Conservation (phyloP, 2,329 filamentous ascomycete genomes). For the Ambrosiella cleistominuta region DNA sequence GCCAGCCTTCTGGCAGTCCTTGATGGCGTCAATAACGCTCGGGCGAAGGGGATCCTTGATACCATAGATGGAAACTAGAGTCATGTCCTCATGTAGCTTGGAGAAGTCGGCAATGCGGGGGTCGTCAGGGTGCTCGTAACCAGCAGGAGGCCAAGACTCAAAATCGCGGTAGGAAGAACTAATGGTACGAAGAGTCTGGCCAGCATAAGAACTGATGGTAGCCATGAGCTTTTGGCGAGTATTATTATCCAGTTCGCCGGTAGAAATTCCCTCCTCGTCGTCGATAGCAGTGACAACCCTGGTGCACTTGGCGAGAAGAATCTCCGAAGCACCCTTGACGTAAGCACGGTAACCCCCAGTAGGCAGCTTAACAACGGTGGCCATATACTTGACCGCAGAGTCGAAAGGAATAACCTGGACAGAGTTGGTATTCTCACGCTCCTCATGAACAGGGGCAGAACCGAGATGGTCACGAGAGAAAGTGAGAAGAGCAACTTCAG, state of each 20-base stretch:
- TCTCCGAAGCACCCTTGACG: conserved; percentile 38
- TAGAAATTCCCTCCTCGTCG: conserved; percentile 29
- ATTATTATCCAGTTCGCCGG: conserved; percentile 35
- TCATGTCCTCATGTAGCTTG: conserved; percentile 43
- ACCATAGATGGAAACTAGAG: conserved; percentile 51
- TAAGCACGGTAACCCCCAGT: conserved; percentile 26
- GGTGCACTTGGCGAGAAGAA: conserved; percentile 28
- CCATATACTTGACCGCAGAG: conserved; percentile 39
- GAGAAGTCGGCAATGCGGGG: conserved; percentile 36
- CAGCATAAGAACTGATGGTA: conserved; percentile 13
- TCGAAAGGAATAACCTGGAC: conserved; percentile 37
- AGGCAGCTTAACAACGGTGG: conserved; percentile 32
- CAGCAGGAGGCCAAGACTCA: conserved; percentile 53
- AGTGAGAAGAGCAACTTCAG: conserved; percentile 35
- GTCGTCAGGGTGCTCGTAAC: conserved; percentile 24
- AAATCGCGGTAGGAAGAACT: conserved; percentile 62
- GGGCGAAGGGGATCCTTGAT: conserved; percentile 53
- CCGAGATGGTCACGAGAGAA: conserved; percentile 33
- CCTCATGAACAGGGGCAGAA: conserved; percentile 28
- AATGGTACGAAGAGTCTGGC: conserved; percentile 48
- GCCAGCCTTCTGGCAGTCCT: conserved; percentile 44
- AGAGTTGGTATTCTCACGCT: conserved; percentile 28
- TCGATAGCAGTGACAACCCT: conserved; percentile 25
- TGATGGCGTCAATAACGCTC: conserved; percentile 47
- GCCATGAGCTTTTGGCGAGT: conserved; percentile 23